Evolutionary conservation across 2,329 filamentous ascomycete genomes (phyloP).

Genomic region (Sordariomycetes sp.): DNA sequence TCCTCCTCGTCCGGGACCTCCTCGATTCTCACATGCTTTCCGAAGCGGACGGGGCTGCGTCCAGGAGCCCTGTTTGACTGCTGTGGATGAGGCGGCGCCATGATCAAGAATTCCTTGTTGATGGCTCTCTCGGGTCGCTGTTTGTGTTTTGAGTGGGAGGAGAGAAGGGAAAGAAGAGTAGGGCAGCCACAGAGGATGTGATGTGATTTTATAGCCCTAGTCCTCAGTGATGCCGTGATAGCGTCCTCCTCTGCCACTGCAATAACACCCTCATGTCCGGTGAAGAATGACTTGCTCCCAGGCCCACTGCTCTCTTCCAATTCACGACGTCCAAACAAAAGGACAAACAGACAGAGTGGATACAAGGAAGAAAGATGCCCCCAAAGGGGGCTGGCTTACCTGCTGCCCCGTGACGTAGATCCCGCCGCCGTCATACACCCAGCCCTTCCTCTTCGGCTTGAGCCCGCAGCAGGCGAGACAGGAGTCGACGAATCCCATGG

Average conservation of each 20-base stretch:
- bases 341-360: neutral
- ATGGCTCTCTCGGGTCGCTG: neutral
- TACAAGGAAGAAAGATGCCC: neutral
- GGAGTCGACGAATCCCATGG: neutral
- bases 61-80: neutral
- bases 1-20: neutral
- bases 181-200: neutral
- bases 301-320: neutral
- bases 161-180: neutral
- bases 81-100: neutral
- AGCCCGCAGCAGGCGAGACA: neutral
- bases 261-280: neutral
- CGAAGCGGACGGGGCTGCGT: neutral
- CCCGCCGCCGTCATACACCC: neutral
- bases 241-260: too few species aligned
- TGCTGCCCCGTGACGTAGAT: neutral
- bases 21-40: neutral
- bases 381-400: neutral
- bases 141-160: neutral
- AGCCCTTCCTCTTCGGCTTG: neutral
- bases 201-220: neutral
- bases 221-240: too few species aligned
- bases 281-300: neutral
- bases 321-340: neutral
- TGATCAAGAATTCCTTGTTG: neutral